Base-by-base conservation (phyloP, 176 grass and related monocot species). In the Puccinellia tenuiflora region DNA sequence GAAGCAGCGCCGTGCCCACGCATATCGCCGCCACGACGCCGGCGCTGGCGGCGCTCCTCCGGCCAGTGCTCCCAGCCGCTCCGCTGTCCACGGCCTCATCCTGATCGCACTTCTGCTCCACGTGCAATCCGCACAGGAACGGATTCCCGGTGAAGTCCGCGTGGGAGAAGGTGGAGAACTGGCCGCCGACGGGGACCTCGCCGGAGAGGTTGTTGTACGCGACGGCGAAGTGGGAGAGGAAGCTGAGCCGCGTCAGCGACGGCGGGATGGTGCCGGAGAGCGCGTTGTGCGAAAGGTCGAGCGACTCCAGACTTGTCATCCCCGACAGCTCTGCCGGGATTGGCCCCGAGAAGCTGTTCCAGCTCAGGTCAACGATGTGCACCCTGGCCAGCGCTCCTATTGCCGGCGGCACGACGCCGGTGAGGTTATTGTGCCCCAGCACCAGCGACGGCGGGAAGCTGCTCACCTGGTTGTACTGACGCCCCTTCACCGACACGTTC, bases 341-440 rank as follows among this genome's bases (percentile, higher is more conserved):
- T 68, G 61, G 22, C 12, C 94, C 94, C 0, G 73, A 79, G 38
- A 96, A 81, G 51, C 28, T 20, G 69, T 96, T 96, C 63, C 81
- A 90, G 84, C 94, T 90, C 10, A 96, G 84, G 82, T 96, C 86
- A 3, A 96, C 84, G 39, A 93, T 65, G 63, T 91, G 88, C 48
- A 89, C 33, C 38, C 71, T 91, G 52, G 67, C 77, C 20, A 96
- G 26, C 11, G 47, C 82, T 2, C 86, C 94, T 5, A 93, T 75
- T 9, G 60, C 81, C 0, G 81, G 38, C 14, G 81, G 84, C 55
- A 96, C 68, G 29, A 20, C 81, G 9, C 94, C 91, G 14, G 84
- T 84, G 46, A 96, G 88, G 31, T 73, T 59, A 78, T 96, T 96
- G 31, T 51, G 83, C 51, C n/a, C 57, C 4, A 96, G 45, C 48